These are phyloP conservation scores for Talaromyces sp. DNA, from an alignment of 2,329 filamentous ascomycete species.

Conservation along the genomic window DNA sequence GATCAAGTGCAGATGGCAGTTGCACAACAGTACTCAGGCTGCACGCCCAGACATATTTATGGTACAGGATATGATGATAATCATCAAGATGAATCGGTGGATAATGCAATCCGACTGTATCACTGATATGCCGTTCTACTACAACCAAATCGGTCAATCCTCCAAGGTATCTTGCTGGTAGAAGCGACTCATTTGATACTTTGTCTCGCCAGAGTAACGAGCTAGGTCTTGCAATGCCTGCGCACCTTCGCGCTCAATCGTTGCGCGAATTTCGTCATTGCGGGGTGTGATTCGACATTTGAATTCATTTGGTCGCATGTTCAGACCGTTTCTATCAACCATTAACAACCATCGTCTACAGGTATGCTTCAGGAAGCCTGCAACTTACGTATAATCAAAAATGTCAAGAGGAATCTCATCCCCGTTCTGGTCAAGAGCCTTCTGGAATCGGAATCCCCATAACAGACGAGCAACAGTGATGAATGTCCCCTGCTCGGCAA, in stretches of 20 bases:
- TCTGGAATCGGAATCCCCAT: conserved; percentile 50
- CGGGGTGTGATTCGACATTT: conserved; percentile 55
- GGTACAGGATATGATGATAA: neutral
- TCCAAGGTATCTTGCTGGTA: conserved; percentile 34
- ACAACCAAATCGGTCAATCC: neutral
- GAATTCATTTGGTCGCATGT: conserved; percentile 37
- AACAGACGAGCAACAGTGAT: conserved; percentile 58
- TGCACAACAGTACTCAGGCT: neutral
- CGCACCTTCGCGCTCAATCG: conserved; percentile 54
- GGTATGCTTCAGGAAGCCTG: neutral
- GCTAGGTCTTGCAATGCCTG: conserved; percentile 54
- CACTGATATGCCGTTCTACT: neutral
- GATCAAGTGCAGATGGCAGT: neutral
- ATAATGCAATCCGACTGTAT: neutral
- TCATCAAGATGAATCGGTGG: neutral
- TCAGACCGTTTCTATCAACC: neutral
- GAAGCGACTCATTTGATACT: conserved; percentile 57
- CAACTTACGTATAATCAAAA: conserved; percentile 3
- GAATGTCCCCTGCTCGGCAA: conserved; percentile 62
- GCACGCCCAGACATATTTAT: neutral
- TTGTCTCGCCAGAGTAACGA: conserved; percentile 56
- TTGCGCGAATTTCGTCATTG: conserved; percentile 48
- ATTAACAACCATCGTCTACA: neutral
- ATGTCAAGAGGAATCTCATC: conserved; percentile 1
- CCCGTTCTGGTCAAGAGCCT: neutral